phyloP scores from a whole-genome alignment of 2,329 filamentous ascomycete genomes.

The Alternaria longipes region DNA sequence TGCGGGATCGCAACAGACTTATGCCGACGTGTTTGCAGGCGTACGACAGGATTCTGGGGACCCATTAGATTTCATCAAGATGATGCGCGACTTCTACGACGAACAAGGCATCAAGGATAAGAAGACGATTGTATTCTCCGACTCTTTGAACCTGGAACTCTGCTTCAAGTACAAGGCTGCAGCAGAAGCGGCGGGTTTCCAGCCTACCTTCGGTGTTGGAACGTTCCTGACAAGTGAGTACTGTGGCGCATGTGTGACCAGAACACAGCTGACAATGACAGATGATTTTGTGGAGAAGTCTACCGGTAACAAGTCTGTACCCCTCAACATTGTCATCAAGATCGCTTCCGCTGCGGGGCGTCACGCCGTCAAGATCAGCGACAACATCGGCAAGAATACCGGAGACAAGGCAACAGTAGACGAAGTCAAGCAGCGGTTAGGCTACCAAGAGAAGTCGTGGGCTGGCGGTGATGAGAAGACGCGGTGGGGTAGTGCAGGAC shows the following conservation, averaged over 20 bases:
- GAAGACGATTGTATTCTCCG: slow-evolving; percentile 94
- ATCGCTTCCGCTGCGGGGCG: slow-evolving; percentile 83
- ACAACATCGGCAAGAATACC: slow-evolving; percentile 92
- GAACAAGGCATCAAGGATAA: slow-evolving; percentile 75
- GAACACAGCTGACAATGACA: slow-evolving; percentile 39
- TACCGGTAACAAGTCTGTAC: slow-evolving; percentile 82
- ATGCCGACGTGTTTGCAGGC: slow-evolving; percentile 83
- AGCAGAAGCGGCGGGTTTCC: slow-evolving; percentile 81
- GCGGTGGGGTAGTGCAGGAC: slow-evolving; percentile 71
- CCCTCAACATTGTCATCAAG: slow-evolving; percentile 98
- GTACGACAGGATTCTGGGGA: slow-evolving; percentile 92
- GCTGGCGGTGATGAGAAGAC: slow-evolving; percentile 81
- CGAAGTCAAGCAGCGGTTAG: slow-evolving; percentile 83
- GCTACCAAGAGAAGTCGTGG: slow-evolving; percentile 88
- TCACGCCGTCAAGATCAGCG: slow-evolving; percentile 88
- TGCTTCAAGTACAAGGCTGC: slow-evolving; percentile 90
- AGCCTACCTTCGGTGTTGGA: slow-evolving; percentile 90
- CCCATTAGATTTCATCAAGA: slow-evolving; percentile 78
- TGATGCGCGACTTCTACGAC: slow-evolving; percentile 84
- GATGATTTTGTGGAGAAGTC: slow-evolving; percentile 82
- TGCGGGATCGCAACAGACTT: slow-evolving; percentile 65
- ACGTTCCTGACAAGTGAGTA: slow-evolving; percentile 85
- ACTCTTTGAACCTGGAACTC: slow-evolving; percentile 89
- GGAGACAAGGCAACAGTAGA: slow-evolving; percentile 81
- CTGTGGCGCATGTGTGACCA: neutral